Evolutionary conservation across 2,329 filamentous ascomycete species (phyloP).

Genomic region (Fusarium sp.): DNA sequence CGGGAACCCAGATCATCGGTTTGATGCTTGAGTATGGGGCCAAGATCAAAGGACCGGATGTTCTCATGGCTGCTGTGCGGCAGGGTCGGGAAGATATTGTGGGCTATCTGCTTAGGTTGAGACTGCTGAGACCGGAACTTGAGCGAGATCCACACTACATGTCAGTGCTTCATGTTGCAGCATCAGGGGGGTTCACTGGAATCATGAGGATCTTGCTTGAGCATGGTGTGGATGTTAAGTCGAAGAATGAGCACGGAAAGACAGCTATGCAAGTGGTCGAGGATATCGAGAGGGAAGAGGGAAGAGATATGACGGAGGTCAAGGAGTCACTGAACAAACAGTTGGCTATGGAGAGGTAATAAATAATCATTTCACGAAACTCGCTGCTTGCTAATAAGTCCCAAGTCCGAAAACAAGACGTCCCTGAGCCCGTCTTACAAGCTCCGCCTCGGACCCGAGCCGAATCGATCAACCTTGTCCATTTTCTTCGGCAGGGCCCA

Average conservation of each 20-base stretch:
- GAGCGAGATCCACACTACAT: background rate
- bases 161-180: background rate
- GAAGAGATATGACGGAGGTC: background rate
- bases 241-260: background rate
- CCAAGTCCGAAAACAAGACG: background rate
- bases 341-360: background rate
- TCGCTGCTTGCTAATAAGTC: background rate
- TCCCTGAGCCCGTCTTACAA: background rate
- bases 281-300: background rate
- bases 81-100: constrained; percentile 4
- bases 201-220: background rate
- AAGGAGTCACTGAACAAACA: background rate
- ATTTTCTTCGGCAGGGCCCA: constrained; percentile 13
- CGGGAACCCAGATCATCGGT: background rate
- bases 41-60: background rate
- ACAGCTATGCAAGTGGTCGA: background rate
- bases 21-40: background rate
- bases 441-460: constrained; percentile 36
- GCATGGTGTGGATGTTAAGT: constrained; percentile 6
- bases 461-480: constrained; percentile 15
- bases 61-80: background rate
- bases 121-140: background rate
- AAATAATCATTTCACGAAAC: background rate
- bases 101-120: background rate
- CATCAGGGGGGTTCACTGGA: background rate